Evolutionary conservation across 106 monocot species (phyloP).

Genomic region (Posidonia australis): DNA sequence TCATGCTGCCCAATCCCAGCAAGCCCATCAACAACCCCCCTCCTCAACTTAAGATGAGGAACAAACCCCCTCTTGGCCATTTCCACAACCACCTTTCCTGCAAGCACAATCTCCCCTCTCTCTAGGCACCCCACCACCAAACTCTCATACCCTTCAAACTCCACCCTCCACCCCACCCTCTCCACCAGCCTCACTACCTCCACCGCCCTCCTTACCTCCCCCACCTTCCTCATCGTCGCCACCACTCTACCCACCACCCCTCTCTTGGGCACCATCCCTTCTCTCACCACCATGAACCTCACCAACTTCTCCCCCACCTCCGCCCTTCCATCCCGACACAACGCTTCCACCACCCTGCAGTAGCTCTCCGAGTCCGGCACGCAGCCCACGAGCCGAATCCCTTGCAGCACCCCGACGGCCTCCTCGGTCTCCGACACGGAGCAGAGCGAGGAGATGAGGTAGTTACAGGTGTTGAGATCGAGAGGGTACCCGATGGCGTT

Average conservation of each 20-base stretch:
- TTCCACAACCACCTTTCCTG: slow-evolving; percentile 26
- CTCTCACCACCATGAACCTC: slow-evolving; percentile 25
- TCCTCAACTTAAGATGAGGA: slow-evolving; percentile 7
- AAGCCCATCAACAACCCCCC: slow-evolving; percentile 19
- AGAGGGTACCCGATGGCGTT: slow-evolving; percentile 11
- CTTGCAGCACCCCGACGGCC: slow-evolving; percentile 12
- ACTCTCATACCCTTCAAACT: slow-evolving; percentile 26
- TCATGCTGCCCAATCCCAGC: slow-evolving; percentile 24
- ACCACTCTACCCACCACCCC: slow-evolving; percentile 20
- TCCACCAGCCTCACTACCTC: slow-evolving; percentile 18
- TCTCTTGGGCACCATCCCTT: slow-evolving; percentile 21
- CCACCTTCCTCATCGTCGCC: slow-evolving; percentile 11
- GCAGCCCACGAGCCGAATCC: slow-evolving; percentile 8
- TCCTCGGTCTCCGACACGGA: slow-evolving; percentile 12
- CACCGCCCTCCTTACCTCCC: slow-evolving; percentile 21
- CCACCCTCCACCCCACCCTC: slow-evolving; percentile 10
- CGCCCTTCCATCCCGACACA: not conserved
- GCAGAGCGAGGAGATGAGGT: slow-evolving; percentile 21
- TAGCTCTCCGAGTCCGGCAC: slow-evolving; percentile 18
- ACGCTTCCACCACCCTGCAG: slow-evolving; percentile 17
- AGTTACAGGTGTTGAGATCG: slow-evolving; percentile 18
- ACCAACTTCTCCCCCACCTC: slow-evolving; percentile 16
- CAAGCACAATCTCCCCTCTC: slow-evolving; percentile 18
- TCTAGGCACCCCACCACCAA: slow-evolving; percentile 25
- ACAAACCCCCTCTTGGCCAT: slow-evolving; percentile 21